Base-by-base conservation (phyloP, 257 asterid genomes). In the Jacaranda mimosifolia region DNA sequence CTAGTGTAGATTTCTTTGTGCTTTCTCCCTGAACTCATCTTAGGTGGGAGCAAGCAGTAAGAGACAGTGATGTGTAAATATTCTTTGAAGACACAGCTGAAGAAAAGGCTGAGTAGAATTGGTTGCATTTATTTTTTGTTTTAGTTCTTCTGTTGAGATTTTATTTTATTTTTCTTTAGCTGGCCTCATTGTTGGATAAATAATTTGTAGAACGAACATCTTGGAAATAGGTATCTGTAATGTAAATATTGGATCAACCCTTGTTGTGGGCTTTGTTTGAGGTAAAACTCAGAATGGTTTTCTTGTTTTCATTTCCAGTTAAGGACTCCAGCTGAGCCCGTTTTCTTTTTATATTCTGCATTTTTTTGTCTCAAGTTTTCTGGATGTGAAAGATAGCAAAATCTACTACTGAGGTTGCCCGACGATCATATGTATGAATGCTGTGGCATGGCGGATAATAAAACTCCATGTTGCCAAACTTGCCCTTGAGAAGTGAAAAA, bases 131-230 rank as follows among this genome's bases (percentile, higher is more conserved):
- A 70, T 40, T 83, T 76, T 76, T 65, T 45, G 45, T 74, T 18
- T 67, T 12, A 3, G n/a, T 55, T 55, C 9, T 55, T 68, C 39
- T 51, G 64, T 74, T 73, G 12, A 51, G 48, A 62, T 2, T 77
- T 67, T 74, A 48, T 21, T 71, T 71, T 36, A 14, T 17, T 77
- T 74, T 32, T 18, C 45, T 76, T 80, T 75, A 78, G 74, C 82
- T 35, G 67, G 75, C 79, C 72, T 81, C 52, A 68, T 63, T 90
- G 97, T 92, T 81, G 55, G 89, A 91, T 90, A 90, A 94, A 94
- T 92, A 92, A 92, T 74, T 63, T 84, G 92, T 87, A 76, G 87
- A 77, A 76, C 58, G 80, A 2, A 19, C 53, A 45, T 72, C 59
- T 42, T 56, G 48, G 63, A 76, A 72, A 78, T 75, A 79, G 62